These are phyloP conservation scores for Mimosa pudica DNA, from an alignment of 306 rosid genomes.

Conservation along the genomic window DNA sequence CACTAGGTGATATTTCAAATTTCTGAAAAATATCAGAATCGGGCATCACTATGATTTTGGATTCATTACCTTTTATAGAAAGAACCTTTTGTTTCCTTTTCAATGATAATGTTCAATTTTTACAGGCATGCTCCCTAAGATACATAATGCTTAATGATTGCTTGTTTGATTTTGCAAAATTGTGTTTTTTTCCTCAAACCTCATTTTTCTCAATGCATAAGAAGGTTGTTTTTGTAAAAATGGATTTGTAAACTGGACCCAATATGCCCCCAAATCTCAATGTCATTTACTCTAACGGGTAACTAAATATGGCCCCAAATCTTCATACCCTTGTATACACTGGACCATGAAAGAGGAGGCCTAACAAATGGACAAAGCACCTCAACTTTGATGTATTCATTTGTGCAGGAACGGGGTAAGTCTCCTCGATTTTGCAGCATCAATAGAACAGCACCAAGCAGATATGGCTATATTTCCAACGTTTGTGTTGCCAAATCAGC, in stretches of 20 bases:
- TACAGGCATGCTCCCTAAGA: background rate
- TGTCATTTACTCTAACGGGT: background rate
- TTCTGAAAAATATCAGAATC: background rate
- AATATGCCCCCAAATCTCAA: no score
- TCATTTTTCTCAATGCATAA: background rate
- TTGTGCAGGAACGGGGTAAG: conserved; percentile 53
- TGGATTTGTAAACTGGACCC: background rate
- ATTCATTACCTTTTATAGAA: background rate
- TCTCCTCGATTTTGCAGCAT: conserved; percentile 50
- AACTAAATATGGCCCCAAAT: background rate
- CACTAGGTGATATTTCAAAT: background rate
- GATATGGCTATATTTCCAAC: conserved; percentile 72
- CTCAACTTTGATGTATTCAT: background rate
- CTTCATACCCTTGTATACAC: background rate
- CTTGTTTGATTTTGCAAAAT: background rate
- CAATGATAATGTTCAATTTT: background rate
- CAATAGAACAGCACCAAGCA: conserved; percentile 45
- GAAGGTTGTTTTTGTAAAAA: background rate
- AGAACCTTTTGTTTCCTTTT: background rate
- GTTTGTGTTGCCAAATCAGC: conserved; percentile 64
- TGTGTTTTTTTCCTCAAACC: background rate
- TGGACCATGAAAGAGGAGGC: background rate
- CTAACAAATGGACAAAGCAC: background rate
- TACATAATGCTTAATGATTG: background rate
- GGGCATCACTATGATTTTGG: background rate